Base-by-base conservation (phyloP, 2,329 filamentous ascomycete species). In the Stenocarpella maydis region DNA sequence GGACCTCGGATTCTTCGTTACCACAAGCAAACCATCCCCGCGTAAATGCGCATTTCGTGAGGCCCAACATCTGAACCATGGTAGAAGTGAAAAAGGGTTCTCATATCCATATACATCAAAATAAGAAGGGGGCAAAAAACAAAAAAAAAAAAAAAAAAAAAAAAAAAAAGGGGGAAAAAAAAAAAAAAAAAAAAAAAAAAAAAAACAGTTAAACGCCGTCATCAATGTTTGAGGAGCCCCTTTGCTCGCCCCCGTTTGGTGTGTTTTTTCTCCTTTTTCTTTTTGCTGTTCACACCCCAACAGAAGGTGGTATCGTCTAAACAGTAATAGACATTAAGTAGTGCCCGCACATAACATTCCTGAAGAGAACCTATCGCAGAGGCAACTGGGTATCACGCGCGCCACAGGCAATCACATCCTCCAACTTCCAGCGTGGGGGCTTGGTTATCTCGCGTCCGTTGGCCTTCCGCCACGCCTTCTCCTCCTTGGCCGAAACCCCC, bases 361-460 rank as follows among this genome's bases (percentile, higher is more conserved):
- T 72, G 68, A 63, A 63, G 31, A 50, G 61, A 63, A 71, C 54
- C 58, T 88, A 94, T 79, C 89, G 86, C 77, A 97, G 82, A 61
- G 90, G 88, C 67, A 86, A 76, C 82, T 96, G 94, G 75, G 91
- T 88, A 80, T 97, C 93, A 75, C 91, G 87, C 26, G 91, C 92
- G 72, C 92, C 92, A 65, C 87, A 84, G 74, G 87, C 88, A 73
- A 97, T 85, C 60, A 98, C 90, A 72, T 97, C 94, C 68, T 94
- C 89, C n/a, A 97, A 80, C 72, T 85, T 86, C 95, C 95, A 98
- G 74, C 95, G 86, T 14, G 95, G 95, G 67, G 93, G 88, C 73
- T 84, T 82, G 74, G 97, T 85, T 67, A 96, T 89, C 6, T 93
- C 87, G 21, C 95, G 80, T 49, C 88, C 87, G 58, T 86, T 88